A percentile compares a stretch with the other conserved stretches of the same genome.
These are phyloP conservation scores for Tylopilus plumbeoviolaceoides DNA, from an alignment of 768 basidiomycete genomes.

Conservation along the genomic window DNA sequence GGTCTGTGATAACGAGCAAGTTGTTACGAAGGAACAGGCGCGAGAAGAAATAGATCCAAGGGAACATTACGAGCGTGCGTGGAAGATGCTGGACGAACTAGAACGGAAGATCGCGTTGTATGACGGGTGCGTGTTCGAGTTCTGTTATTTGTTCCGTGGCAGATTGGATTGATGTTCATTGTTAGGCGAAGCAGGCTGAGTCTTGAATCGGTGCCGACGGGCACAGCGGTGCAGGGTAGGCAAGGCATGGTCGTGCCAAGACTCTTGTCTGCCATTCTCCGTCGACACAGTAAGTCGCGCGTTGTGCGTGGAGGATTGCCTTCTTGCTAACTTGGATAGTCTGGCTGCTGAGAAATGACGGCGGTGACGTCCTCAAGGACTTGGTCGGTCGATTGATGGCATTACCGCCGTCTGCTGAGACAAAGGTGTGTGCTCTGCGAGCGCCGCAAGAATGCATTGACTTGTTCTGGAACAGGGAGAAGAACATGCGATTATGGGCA, in stretches of 20 bases:
- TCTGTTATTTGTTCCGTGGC: too few species aligned
- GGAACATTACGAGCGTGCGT: slow-evolving; percentile 52
- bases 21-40: slow-evolving; percentile 26
- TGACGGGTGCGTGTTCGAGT: slow-evolving; percentile 37
- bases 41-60: slow-evolving; percentile 40
- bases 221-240: slow-evolving; percentile 20
- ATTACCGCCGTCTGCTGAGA: slow-evolving; percentile 52
- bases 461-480: slow-evolving; percentile 49
- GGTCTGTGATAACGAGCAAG: slow-evolving; percentile 22
- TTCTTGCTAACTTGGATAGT: slow-evolving; percentile 36
- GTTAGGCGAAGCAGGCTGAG: slow-evolving; percentile 44
- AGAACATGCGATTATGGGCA: slow-evolving; percentile 70
- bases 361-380: slow-evolving; percentile 45
- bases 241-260: slow-evolving; percentile 56
- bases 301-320: slow-evolving; percentile 7
- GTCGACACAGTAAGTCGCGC: slow-evolving; percentile 58
- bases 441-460: neutral
- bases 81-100: slow-evolving; percentile 57
- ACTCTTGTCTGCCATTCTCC: slow-evolving; percentile 56
- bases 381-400: slow-evolving; percentile 56
- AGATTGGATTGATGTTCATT: neutral
- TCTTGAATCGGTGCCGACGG: slow-evolving; percentile 28
- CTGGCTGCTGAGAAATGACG: slow-evolving; percentile 61
- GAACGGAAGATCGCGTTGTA: slow-evolving; percentile 51
- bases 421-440: slow-evolving; percentile 42